Conservation (phyloP, 176 grass and related monocot species). For the Phyllostachys edulis region DNA sequence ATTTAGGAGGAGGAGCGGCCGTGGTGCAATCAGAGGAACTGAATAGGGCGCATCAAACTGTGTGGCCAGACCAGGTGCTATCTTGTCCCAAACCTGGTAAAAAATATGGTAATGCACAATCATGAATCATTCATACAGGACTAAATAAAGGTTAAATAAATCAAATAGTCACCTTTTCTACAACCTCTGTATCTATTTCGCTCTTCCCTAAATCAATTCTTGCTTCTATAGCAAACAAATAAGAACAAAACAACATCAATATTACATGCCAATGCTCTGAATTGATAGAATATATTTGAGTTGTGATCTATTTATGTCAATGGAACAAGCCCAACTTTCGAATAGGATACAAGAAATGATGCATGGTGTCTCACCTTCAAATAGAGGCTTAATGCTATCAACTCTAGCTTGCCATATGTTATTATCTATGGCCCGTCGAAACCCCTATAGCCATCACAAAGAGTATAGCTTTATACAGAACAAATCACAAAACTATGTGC, state of each 20-base stretch:
- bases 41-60: conserved; percentile 72
- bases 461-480: conserved; percentile 12
- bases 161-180: conserved; percentile 57
- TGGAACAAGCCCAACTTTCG: neutral
- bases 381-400: conserved; percentile 78
- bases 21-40: conserved; percentile 61
- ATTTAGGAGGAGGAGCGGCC: conserved; percentile 71
- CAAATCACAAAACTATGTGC: neutral
- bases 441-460: conserved; percentile 51
- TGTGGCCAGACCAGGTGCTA: conserved; percentile 72
- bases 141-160: conserved; percentile 21
- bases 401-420: conserved; percentile 80
- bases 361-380: conserved; percentile 65
- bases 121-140: neutral
- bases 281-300: neutral
- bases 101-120: conserved; percentile 4
- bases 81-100: conserved; percentile 82
- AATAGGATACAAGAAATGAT: neutral
- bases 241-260: neutral
- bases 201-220: conserved; percentile 67
- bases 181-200: conserved; percentile 68
- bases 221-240: conserved; percentile 56
- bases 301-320: neutral
- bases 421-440: conserved; percentile 90
- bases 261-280: neutral